Conservation (phyloP, 352 stramenopile genomes). For the Phytopythium montanum region DNA sequence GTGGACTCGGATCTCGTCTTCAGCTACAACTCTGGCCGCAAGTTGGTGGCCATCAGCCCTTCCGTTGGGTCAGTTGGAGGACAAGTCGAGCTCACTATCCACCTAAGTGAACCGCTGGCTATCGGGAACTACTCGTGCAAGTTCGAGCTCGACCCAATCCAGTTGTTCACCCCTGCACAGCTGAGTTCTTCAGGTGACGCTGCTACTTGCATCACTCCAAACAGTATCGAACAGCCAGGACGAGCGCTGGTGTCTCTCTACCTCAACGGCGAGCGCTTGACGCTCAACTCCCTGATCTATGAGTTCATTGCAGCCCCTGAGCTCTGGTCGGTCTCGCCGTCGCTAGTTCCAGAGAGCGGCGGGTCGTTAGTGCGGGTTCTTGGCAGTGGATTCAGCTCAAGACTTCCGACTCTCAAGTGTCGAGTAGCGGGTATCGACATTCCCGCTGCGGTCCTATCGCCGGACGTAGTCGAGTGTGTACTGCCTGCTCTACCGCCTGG, state of each 20-base stretch:
- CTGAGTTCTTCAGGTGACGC: constrained; percentile 5
- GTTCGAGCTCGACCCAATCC: constrained; percentile 14
- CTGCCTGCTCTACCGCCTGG: constrained; percentile 17
- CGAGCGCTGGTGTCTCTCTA: constrained; percentile 27
- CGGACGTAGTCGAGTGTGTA: constrained; percentile 23
- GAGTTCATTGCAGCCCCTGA: constrained; percentile 13
- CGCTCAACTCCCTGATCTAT: constrained; percentile 23
- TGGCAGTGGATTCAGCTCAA: constrained; percentile 13
- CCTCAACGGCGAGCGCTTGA: constrained; percentile 27
- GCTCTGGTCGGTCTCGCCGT: constrained; percentile 17
- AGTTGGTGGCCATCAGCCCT: constrained; percentile 28
- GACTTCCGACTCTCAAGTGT: constrained; percentile 16
- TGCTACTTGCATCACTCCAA: constrained; percentile 6
- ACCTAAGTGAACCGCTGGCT: constrained; percentile 13
- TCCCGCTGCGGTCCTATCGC: constrained; percentile 11
- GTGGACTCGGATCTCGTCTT: constrained; percentile 14
- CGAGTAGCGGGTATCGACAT: constrained; percentile 15
- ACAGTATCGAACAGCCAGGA: neutral
- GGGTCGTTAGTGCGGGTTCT: constrained; percentile 16
- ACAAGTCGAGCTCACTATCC: constrained; percentile 16
- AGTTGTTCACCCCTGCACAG: constrained; percentile 13
- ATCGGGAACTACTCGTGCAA: constrained; percentile 20
- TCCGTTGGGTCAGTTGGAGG: constrained; percentile 13
- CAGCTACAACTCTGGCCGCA: constrained; percentile 16
- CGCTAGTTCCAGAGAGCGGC: constrained; percentile 12